These are phyloP conservation scores for Penicillium macrosclerotiorum DNA, from an alignment of 495 filamentous ascomycete genomes.

Conservation along the genomic window DNA sequence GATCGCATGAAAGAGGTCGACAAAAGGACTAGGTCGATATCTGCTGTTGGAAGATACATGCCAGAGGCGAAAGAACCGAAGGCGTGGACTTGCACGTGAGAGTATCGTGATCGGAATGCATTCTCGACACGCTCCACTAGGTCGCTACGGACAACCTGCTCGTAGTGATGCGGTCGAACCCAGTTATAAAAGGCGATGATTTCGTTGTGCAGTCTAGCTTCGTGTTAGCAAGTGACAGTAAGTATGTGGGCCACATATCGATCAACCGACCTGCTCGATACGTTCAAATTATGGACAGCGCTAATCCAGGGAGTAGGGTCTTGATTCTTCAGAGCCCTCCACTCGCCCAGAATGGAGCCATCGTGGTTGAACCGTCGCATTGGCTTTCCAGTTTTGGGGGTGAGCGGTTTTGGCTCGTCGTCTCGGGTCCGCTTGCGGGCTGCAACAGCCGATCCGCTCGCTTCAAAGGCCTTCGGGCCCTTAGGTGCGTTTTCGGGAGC, in stretches of 20 bases:
- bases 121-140: conserved; percentile 63
- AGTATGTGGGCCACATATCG: background rate
- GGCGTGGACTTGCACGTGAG: conserved; percentile 57
- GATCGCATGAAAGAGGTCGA: conserved; percentile 56
- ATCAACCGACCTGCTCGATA: conserved; percentile 33
- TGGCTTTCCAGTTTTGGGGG: conserved; percentile 44
- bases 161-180: conserved; percentile 72
- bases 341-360: conserved; percentile 55
- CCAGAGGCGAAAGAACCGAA: conserved; percentile 94
- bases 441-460: conserved; percentile 37
- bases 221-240: conserved; percentile 3
- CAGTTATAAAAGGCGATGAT: conserved; percentile 86
- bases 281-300: conserved; percentile 28
- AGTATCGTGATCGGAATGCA: conserved; percentile 50
- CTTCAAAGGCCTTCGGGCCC: conserved; percentile 21
- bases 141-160: conserved; percentile 68
- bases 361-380: conserved; percentile 35
- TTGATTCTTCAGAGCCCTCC: conserved; percentile 47
- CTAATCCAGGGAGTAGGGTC: conserved; percentile 62
- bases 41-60: conserved; percentile 84
- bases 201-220: conserved; percentile 68
- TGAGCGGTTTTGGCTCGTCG: conserved; percentile 58
- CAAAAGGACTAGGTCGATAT: conserved; percentile 90
- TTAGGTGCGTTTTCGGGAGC: conserved; percentile 37
- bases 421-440: conserved; percentile 69